Percentiles rank a stretch among this genome's conserved stretches.
phyloP scores from a whole-genome alignment of 2,329 filamentous ascomycete species.

The Chaetomium sp. region DNA sequence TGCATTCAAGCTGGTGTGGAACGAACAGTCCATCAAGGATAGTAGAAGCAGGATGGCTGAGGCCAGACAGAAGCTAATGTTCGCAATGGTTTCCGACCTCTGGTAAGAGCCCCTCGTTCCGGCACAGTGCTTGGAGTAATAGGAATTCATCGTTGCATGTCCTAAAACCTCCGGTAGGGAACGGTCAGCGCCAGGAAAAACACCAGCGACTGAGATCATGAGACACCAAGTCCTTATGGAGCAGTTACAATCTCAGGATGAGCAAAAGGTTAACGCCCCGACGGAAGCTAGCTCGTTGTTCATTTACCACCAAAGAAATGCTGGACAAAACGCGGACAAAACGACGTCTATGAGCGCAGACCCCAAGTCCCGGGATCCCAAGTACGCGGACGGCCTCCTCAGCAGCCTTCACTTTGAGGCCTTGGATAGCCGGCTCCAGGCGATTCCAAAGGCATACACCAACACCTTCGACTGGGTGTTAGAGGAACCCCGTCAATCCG shows the following conservation, averaged over 20 bases:
- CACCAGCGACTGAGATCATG: not conserved
- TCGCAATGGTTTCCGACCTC: constrained; percentile 3
- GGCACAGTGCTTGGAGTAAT: not conserved
- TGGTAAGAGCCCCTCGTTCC: not conserved
- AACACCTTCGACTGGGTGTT: constrained; percentile 1
- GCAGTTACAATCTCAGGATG: not conserved
- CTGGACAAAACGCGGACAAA: not conserved
- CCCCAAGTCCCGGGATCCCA: not conserved
- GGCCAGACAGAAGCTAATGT: not conserved
- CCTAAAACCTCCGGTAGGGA: not conserved
- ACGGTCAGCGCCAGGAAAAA: not conserved
- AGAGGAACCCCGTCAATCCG: not conserved
- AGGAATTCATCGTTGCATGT: not conserved
- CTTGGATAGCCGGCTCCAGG: not conserved
- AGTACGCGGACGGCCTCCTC: not conserved
- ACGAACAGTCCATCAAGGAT: constrained; percentile 1
- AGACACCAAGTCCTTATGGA: not conserved
- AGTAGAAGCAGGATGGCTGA: not conserved
- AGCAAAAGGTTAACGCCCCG: not conserved
- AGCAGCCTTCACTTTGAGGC: not conserved
- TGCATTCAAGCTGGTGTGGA: not conserved
- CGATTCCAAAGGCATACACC: not conserved
- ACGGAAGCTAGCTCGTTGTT: not conserved
- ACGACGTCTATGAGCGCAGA: not conserved
- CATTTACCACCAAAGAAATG: constrained; percentile 2